A percentile compares a stretch with the other conserved stretches of the same genome.
phyloP scores from a whole-genome alignment of 2,329 filamentous ascomycete species.

The Alternaria incomplexa region DNA sequence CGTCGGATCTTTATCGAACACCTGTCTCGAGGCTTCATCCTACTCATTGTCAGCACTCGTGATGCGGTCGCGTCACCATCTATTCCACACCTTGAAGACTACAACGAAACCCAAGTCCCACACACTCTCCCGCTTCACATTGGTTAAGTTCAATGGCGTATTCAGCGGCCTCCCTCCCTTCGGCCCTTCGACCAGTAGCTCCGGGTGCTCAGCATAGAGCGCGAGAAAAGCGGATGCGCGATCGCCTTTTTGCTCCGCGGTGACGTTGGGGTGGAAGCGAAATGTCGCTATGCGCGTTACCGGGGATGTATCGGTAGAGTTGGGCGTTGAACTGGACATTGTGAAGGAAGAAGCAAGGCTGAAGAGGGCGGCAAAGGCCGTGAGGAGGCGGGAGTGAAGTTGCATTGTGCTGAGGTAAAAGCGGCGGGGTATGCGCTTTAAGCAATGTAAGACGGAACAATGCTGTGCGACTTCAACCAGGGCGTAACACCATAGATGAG shows the following conservation, averaged over 20 bases:
- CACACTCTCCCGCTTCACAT: conserved; percentile 26
- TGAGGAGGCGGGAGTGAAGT: not conserved
- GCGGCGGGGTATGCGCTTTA: not conserved
- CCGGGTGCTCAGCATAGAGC: conserved; percentile 26
- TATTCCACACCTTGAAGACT: conserved; percentile 27
- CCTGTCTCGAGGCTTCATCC: conserved; percentile 26
- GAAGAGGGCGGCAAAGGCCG: not conserved
- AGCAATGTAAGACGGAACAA: not conserved
- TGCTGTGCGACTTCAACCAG: not conserved
- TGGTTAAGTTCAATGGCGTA: conserved; percentile 28
- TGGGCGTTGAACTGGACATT: not conserved
- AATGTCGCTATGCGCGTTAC: conserved; percentile 35
- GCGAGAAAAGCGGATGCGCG: conserved; percentile 30
- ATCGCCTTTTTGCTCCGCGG: conserved; percentile 25
- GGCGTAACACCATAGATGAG: not conserved
- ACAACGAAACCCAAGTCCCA: conserved; percentile 38
- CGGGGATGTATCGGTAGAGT: not conserved
- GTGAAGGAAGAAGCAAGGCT: not conserved
- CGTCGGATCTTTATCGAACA: conserved; percentile 29
- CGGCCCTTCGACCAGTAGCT: conserved; percentile 21
- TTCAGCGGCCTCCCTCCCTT: conserved; percentile 28
- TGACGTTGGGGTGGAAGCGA: conserved; percentile 23
- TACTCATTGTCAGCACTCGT: not conserved
- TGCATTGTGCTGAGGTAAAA: not conserved
- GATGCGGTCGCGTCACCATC: not conserved